Percentiles rank a stretch among this genome's conserved stretches.
phyloP scores from a whole-genome alignment of 2,329 filamentous ascomycete genomes.

The Magnaporthiopsis rhizophila region DNA sequence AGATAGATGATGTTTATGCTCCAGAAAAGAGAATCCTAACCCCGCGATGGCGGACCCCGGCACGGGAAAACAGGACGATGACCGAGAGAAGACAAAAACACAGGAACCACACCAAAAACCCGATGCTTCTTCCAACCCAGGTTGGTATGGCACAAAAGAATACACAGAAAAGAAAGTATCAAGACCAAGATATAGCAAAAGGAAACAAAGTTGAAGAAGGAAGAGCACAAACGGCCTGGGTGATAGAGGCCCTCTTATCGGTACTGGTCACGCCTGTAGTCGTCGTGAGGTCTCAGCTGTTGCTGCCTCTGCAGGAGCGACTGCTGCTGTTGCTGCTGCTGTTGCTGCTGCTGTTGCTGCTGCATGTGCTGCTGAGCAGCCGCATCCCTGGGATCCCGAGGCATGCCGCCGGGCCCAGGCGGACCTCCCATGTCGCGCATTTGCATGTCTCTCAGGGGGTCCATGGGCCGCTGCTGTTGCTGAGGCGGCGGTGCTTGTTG shows the following conservation, averaged over 20 bases:
- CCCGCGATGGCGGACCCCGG: no score
- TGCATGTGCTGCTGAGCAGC: conserved; percentile 3
- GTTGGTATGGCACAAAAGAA: background rate
- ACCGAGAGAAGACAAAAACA: background rate
- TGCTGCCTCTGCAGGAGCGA: conserved; percentile 12
- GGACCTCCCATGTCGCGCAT: conserved; percentile 1
- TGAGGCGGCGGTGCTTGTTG: conserved; percentile 9
- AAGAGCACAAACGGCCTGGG: background rate
- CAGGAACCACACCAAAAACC: background rate
- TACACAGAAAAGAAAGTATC: background rate
- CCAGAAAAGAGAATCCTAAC: no score
- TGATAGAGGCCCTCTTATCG: background rate
- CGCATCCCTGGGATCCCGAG: background rate
- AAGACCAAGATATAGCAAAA: background rate
- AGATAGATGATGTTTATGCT: no score
- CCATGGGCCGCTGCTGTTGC: background rate
- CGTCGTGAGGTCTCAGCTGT: conserved; percentile 17
- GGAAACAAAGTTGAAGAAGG: background rate
- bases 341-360: conserved; percentile 5
- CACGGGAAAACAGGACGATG: no score
- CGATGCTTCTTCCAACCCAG: background rate
- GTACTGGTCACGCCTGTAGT: conserved; percentile 13
- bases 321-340: conserved; percentile 13
- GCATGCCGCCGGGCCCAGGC: background rate
- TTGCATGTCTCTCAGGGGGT: conserved; percentile 5